Percentiles rank a stretch among this genome's conserved stretches.
Evolutionary conservation across 176 grass and related monocot genomes (phyloP).

Genomic region (Chloris gayana): DNA sequence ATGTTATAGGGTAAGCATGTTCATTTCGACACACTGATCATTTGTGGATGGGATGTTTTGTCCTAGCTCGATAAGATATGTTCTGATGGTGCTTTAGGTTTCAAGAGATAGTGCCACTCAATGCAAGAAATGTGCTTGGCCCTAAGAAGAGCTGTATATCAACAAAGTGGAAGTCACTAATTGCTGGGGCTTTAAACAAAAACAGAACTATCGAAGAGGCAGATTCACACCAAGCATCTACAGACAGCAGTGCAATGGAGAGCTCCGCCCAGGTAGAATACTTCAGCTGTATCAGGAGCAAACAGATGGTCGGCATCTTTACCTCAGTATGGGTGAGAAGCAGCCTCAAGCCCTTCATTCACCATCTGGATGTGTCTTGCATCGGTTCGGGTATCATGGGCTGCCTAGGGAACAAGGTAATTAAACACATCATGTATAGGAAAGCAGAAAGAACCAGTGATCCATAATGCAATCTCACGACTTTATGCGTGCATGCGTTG

Average conservation of each 20-base stretch:
- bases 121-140: constrained; percentile 82
- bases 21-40: constrained; percentile 13
- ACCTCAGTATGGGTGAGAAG: constrained; percentile 69
- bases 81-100: constrained; percentile 61
- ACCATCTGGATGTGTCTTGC: constrained; percentile 64
- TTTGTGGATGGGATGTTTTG: constrained; percentile 3
- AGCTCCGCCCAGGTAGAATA: background rate
- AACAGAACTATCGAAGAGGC: constrained; percentile 13
- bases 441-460: constrained; percentile 3
- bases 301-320: constrained; percentile 99
- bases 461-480: constrained; percentile 19
- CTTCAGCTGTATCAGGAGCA: constrained; percentile 80
- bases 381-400: constrained; percentile 91
- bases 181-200: constrained; percentile 69
- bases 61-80: constrained; percentile 25
- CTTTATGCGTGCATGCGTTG: constrained; percentile 1
- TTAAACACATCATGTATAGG: background rate
- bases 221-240: constrained; percentile 36
- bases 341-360: constrained; percentile 61
- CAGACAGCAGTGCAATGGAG: constrained; percentile 40
- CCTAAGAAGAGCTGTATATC: constrained; percentile 66
- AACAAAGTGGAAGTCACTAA: constrained; percentile 79
- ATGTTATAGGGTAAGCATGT: constrained; percentile 84
- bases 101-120: constrained; percentile 93
- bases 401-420: constrained; percentile 97